Base-by-base conservation (phyloP, 768 basidiomycete species). In the Tricholoma sp. region DNA sequence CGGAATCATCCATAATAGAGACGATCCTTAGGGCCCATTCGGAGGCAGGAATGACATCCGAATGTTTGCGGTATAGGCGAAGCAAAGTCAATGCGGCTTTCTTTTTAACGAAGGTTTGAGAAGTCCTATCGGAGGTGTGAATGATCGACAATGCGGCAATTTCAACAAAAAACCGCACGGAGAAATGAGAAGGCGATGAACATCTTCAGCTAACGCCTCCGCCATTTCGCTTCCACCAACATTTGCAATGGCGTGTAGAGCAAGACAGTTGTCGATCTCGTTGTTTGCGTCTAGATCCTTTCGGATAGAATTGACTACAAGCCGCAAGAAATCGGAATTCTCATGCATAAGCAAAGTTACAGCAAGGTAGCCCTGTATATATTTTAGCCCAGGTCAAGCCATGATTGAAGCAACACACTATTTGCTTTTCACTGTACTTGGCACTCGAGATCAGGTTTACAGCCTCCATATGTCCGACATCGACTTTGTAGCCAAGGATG, bases 161-260 rank as follows among this genome's bases (percentile, higher is more conserved):
- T 27, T 27, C n/a, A 53, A n/a, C 22, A 32, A 2, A 34, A 14
- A 21, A 52, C 73, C 81, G 65, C 67, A 98, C 96, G 93, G 92
- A 59, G 93, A 96, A 62, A 99, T 98, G 52, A 99, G 77, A 19
- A 97, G 74, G 50, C 95, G 83, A 72, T 98, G 96, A 1, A 99
- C 97, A 65, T 96, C 94, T 65, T 92, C 91, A 9, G 83, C 86
- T 45, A 99, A 78, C 6, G 94, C 89, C 69, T 99, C 97, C 7
- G 97, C 96, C 94, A 99, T 99, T 72, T 98, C 97, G 65, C 89
- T 90, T 41, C 95, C 91, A 47, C 97, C 97, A 21, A 99, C 91
- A 64, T 98, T 99, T 9, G 97, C 97, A 63, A 99, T 98, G 14
- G 97, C 97, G 65, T 99, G 97, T 55, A 99, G 74, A 2, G 97